These are phyloP conservation scores for Aspergillus ochraceoroseus DNA, from an alignment of 2,329 filamentous ascomycete genomes.

Conservation along the genomic window DNA sequence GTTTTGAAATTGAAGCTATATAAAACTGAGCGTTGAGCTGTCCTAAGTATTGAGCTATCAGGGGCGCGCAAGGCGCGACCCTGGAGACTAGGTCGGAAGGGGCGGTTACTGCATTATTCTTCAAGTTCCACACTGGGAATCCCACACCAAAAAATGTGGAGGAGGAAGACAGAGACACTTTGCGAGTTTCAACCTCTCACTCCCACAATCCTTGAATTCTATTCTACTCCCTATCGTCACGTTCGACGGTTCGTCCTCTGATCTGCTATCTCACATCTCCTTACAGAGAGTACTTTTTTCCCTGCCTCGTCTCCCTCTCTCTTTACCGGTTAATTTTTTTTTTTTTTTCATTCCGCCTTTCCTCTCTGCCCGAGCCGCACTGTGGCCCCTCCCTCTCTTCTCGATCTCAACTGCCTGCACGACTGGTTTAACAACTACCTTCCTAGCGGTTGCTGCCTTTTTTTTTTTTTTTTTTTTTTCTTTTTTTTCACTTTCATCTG, in stretches of 20 bases:
- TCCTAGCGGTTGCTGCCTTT: too few species aligned
- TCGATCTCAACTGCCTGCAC: too few species aligned
- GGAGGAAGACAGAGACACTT: constrained; percentile 19
- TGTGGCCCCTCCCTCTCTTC: constrained; percentile 10
- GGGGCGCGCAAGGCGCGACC: too few species aligned
- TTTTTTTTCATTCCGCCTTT: background rate
- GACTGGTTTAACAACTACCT: too few species aligned
- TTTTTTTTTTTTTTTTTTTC: too few species aligned
- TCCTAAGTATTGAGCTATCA: too few species aligned
- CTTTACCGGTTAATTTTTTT: background rate
- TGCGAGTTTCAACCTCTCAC: constrained; percentile 7
- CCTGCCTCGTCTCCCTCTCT: background rate
- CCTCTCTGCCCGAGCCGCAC: constrained; percentile 5
- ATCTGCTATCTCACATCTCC: background rate
- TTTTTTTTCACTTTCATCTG: background rate
- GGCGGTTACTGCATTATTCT: constrained; percentile 3
- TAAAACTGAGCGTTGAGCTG: too few species aligned
- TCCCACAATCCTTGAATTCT: constrained; percentile 11
- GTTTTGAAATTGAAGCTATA: too few species aligned
- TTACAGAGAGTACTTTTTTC: background rate
- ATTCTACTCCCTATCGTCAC: background rate
- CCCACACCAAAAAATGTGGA: constrained; percentile 35
- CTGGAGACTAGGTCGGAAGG: too few species aligned
- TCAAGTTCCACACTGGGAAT: too few species aligned
- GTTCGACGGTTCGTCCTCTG: constrained; percentile 5